Evolutionary conservation across 805 yeast genomes (phyloP).

Genomic region (Grigorovia humatica): DNA sequence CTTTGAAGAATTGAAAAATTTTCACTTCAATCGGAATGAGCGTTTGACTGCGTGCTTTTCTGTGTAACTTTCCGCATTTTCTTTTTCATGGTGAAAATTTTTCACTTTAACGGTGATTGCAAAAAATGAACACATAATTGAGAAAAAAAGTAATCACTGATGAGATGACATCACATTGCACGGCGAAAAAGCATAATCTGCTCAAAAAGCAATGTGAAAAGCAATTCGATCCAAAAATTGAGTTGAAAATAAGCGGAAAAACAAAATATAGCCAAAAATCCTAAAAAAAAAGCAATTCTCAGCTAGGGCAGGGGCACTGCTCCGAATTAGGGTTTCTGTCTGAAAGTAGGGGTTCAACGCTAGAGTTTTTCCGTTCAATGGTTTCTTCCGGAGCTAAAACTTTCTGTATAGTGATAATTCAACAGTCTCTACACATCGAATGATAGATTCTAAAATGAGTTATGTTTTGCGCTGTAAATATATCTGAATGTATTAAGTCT

Average conservation of each 20-base stretch:
- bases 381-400: no score
- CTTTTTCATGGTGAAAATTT: not conserved
- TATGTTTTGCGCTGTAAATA: no score
- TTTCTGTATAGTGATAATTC: no score
- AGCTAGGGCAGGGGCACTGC: not conserved
- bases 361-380: no score
- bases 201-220: not conserved
- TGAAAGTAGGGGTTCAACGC: no score
- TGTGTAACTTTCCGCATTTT: not conserved
- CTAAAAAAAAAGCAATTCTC: not conserved
- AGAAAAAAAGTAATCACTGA: not conserved
- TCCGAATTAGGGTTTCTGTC: not conserved
- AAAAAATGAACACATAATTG: not conserved
- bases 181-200: not conserved
- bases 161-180: not conserved
- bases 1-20: not conserved
- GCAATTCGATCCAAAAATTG: not conserved
- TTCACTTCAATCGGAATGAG: not conserved
- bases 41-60: not conserved
- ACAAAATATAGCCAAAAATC: not conserved
- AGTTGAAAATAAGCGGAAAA: not conserved
- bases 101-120: not conserved
- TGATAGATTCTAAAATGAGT: no score
- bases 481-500: no score
- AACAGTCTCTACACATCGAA: no score